Percentiles rank a stretch among this genome's conserved stretches.
phyloP scores from a whole-genome alignment of 352 stramenopile genomes.

The Phytophthora tentaculata region DNA sequence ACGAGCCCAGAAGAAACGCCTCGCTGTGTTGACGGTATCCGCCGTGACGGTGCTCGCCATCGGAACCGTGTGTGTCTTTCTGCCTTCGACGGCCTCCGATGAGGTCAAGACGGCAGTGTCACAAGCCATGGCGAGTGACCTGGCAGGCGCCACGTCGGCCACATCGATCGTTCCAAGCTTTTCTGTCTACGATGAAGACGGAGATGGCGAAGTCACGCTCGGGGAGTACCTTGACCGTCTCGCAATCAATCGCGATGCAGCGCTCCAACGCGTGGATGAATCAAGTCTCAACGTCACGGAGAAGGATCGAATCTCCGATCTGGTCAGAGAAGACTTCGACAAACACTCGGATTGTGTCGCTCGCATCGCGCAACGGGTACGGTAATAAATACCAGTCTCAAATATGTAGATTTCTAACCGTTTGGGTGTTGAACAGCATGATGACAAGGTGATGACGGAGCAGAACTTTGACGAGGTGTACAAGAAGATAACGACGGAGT shows the following conservation, averaged over 20 bases:
- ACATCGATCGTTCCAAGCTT: constrained; percentile 24
- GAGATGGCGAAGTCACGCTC: constrained; percentile 29
- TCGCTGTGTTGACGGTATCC: constrained; percentile 15
- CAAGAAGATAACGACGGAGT: constrained; percentile 14
- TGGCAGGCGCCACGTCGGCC: background rate
- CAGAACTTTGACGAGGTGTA: constrained; percentile 33
- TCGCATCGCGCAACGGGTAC: constrained; percentile 15
- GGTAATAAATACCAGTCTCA: background rate
- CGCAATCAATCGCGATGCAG: constrained; percentile 21
- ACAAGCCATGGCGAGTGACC: constrained; percentile 30
- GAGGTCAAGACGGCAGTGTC: constrained; percentile 17
- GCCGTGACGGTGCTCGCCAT: constrained; percentile 26
- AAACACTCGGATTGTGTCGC: constrained; percentile 23
- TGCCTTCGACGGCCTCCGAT: constrained; percentile 13
- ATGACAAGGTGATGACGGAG: constrained; percentile 22
- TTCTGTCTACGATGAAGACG: constrained; percentile 26
- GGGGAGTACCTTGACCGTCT: constrained; percentile 31
- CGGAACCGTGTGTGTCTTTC: constrained; percentile 21
- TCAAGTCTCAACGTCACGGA: constrained; percentile 16
- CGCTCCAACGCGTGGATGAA: constrained; percentile 10
- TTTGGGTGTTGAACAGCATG: constrained; percentile 10
- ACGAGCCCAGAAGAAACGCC: constrained; percentile 18
- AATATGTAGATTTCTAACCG: background rate
- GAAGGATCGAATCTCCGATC: constrained; percentile 12
- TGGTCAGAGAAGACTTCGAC: constrained; percentile 28